These are phyloP conservation scores for Poa pratensis DNA, from an alignment of 176 grass and related monocot species.

Conservation along the genomic window DNA sequence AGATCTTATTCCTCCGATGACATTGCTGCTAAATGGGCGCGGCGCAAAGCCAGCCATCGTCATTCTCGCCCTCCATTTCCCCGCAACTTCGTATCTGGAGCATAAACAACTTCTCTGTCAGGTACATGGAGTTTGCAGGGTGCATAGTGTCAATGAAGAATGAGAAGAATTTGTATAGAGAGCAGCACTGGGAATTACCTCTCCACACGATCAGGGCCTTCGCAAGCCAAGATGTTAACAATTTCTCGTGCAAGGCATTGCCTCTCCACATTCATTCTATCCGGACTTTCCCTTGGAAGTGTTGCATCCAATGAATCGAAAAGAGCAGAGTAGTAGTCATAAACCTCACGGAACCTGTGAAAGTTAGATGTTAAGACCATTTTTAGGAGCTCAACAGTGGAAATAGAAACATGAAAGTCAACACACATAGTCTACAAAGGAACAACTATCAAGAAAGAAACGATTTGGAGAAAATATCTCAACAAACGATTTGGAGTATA, in stretches of 20 bases:
- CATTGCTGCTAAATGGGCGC: slow-evolving; percentile 65
- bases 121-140: not conserved
- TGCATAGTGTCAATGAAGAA: not conserved
- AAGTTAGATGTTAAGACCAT: slow-evolving; percentile 26
- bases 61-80: slow-evolving; percentile 97
- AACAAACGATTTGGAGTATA: no score
- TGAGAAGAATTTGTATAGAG: not conserved
- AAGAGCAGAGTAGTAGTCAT: slow-evolving; percentile 92
- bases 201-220: slow-evolving; percentile 95
- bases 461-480: not conserved
- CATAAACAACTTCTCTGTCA: slow-evolving; percentile 20
- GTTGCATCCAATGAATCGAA: slow-evolving; percentile 95
- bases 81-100: slow-evolving; percentile 87
- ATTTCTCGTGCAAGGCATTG: slow-evolving; percentile 97
- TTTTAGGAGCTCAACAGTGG: not conserved
- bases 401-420: not conserved
- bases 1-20: slow-evolving; percentile 58
- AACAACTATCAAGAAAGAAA: slow-evolving; percentile 10
- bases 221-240: slow-evolving; percentile 92
- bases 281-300: slow-evolving; percentile 81
- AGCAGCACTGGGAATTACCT: slow-evolving; percentile 55
- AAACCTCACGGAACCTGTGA: slow-evolving; percentile 86
- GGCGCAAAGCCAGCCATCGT: slow-evolving; percentile 86
- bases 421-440: not conserved
- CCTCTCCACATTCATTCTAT: slow-evolving; percentile 96